Percentiles rank a stretch among this genome's conserved stretches.
Conservation (phyloP, 352 stramenopile genomes). For the Phytophthora brassicae region DNA sequence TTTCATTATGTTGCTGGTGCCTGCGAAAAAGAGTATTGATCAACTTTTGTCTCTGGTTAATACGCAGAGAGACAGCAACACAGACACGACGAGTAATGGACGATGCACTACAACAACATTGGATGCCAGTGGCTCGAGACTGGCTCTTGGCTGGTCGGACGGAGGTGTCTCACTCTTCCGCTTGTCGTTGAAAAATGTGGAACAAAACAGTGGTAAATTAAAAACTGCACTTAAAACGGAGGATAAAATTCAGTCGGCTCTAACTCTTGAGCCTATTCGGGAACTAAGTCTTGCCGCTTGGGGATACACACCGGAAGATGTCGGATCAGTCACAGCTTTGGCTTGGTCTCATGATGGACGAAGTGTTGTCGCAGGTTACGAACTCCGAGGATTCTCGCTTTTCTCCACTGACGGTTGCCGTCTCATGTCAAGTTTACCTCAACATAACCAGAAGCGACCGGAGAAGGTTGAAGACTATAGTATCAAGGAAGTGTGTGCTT, state of each 20-base stretch:
- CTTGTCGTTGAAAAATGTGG: conserved; percentile 35
- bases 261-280: conserved; percentile 58
- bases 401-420: conserved; percentile 82
- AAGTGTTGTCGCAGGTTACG: conserved; percentile 70
- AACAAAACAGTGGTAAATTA: conserved; percentile 1
- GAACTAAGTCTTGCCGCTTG: conserved; percentile 64
- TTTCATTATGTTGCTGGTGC: conserved; percentile 77
- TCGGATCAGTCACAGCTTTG: conserved; percentile 61
- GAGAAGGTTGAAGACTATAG: conserved; percentile 18
- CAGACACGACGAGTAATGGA: conserved; percentile 29
- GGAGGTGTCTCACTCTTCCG: conserved; percentile 70
- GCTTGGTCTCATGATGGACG: conserved; percentile 68
- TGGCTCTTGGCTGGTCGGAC: conserved; percentile 77
- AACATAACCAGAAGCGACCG: conserved; percentile 66
- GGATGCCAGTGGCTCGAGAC: conserved; percentile 44
- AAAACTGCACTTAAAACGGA: not conserved
- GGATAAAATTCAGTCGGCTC: not conserved
- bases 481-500: conserved; percentile 60
- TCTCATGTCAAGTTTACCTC: conserved; percentile 81
- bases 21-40: conserved; percentile 57
- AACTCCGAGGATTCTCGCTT: conserved; percentile 68
- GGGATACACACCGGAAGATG: conserved; percentile 58
- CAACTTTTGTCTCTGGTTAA: conserved; percentile 80
- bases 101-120: conserved; percentile 53
- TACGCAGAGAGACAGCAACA: conserved; percentile 40